These are phyloP conservation scores for Helotiales sp. DNA, from an alignment of 2,329 filamentous ascomycete species.

Conservation along the genomic window DNA sequence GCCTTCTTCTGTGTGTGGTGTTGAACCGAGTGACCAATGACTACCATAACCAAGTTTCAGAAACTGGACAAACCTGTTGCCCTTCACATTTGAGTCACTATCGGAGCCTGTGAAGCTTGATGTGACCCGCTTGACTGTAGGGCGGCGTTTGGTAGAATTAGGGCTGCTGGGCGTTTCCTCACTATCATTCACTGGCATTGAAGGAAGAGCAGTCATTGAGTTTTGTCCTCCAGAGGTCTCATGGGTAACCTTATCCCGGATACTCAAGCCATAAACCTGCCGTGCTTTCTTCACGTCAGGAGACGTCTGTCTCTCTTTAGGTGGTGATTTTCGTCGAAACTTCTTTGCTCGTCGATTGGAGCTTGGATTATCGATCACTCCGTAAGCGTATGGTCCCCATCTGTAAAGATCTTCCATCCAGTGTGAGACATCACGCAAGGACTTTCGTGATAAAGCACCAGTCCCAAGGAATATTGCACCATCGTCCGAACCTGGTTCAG, in stretches of 20 bases:
- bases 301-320: conserved; percentile 35
- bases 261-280: conserved; percentile 20
- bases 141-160: conserved; percentile 15
- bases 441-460: conserved; percentile 72
- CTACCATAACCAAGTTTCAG: conserved; percentile 71
- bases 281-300: conserved; percentile 25
- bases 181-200: conserved; percentile 23
- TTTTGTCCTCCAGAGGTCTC: background rate
- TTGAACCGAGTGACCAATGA: conserved; percentile 60
- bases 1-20: conserved; percentile 20
- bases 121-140: conserved; percentile 23
- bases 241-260: conserved; percentile 8
- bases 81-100: conserved; percentile 33
- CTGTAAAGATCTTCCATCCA: conserved; percentile 91
- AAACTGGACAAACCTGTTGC: conserved; percentile 61
- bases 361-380: conserved; percentile 77
- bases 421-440: conserved; percentile 73
- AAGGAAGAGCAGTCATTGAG: conserved; percentile 18
- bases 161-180: conserved; percentile 11
- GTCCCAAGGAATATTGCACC: conserved; percentile 86
- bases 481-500: conserved; percentile 72
- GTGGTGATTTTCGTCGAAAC: conserved; percentile 43
- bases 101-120: conserved; percentile 33
- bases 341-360: conserved; percentile 59
- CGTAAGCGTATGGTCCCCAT: conserved; percentile 84